A percentile compares a stretch with the other conserved stretches of the same genome.
Conservation (phyloP, 73 alveolate genomes). For the Diophrys sp. region DNA sequence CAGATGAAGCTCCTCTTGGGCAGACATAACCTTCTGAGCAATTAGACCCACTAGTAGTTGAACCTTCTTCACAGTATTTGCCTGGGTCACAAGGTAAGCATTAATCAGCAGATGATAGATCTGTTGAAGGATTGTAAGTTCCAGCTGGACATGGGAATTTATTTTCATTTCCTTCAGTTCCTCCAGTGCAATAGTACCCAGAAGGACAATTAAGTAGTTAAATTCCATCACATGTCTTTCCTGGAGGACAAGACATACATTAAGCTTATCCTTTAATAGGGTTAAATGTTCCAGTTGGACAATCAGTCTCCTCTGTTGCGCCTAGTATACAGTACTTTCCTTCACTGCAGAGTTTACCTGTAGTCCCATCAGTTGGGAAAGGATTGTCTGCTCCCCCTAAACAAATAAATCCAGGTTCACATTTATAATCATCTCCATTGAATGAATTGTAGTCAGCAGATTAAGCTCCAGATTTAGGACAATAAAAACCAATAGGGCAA, state of each 20-base stretch:
- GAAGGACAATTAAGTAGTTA: constrained; percentile 14
- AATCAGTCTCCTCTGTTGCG: constrained; percentile 17
- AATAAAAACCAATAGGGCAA: constrained; percentile 75
- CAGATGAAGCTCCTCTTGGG: constrained; percentile 35
- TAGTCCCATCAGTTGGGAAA: constrained; percentile 16
- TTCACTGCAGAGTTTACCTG: constrained; percentile 41
- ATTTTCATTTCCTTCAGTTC: constrained; percentile 6
- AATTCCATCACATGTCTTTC: constrained; percentile 44
- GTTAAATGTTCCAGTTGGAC: constrained; percentile 50
- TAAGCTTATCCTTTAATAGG: constrained; percentile 5
- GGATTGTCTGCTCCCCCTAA: constrained; percentile 20
- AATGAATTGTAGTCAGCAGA: constrained; percentile 4
- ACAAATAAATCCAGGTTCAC: constrained; percentile 38
- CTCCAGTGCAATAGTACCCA: constrained; percentile 40
- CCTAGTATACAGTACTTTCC: constrained; percentile 66
- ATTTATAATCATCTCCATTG: constrained; percentile 7
- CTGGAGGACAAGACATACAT: constrained; percentile 41
- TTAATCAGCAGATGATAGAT: constrained; percentile 6
- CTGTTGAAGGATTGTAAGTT: constrained; percentile 31
- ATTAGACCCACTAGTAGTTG: constrained; percentile 24
- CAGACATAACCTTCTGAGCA: constrained; percentile 52
- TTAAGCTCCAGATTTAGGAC: constrained; percentile 66
- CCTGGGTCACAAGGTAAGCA: constrained; percentile 53
- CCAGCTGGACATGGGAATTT: constrained; percentile 54
- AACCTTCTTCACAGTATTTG: constrained; percentile 46